These are phyloP conservation scores for Dactylellina sp. DNA, from an alignment of 2,329 filamentous ascomycete genomes.

Conservation along the genomic window DNA sequence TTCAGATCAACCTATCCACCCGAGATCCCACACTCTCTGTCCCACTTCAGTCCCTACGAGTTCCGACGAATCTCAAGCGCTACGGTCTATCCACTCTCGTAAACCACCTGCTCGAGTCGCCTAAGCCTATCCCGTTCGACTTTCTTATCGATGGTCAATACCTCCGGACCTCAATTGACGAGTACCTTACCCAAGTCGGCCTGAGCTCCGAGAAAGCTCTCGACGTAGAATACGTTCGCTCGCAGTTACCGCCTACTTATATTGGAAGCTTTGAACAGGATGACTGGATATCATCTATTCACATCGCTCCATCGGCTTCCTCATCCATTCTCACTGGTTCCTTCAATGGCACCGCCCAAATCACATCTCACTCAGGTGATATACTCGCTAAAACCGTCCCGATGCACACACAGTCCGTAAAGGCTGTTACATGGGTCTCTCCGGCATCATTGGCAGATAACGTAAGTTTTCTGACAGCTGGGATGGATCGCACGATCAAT, in stretches of 20 bases:
- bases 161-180: conserved; percentile 86
- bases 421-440: conserved; percentile 81
- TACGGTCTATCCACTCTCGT: conserved; percentile 78
- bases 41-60: conserved; percentile 64
- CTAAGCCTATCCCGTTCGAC: conserved; percentile 81
- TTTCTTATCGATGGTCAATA: conserved; percentile 96
- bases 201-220: conserved; percentile 89
- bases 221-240: conserved; percentile 91
- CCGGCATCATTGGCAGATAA: conserved; percentile 66
- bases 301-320: conserved; percentile 73
- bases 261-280: conserved; percentile 95
- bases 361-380: conserved; percentile 92
- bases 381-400: conserved; percentile 77
- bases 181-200: conserved; percentile 86
- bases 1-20: conserved; percentile 77
- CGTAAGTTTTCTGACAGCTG: conserved; percentile 81
- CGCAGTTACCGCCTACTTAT: conserved; percentile 86
- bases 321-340: conserved; percentile 83
- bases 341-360: conserved; percentile 86
- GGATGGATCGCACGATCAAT: conserved; percentile 84
- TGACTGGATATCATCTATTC: conserved; percentile 92
- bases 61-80: conserved; percentile 69
- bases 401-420: conserved; percentile 81
- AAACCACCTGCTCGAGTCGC: conserved; percentile 77
- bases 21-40: conserved; percentile 73